phyloP scores from a whole-genome alignment of 306 rosid genomes.

The Malus fusca region DNA sequence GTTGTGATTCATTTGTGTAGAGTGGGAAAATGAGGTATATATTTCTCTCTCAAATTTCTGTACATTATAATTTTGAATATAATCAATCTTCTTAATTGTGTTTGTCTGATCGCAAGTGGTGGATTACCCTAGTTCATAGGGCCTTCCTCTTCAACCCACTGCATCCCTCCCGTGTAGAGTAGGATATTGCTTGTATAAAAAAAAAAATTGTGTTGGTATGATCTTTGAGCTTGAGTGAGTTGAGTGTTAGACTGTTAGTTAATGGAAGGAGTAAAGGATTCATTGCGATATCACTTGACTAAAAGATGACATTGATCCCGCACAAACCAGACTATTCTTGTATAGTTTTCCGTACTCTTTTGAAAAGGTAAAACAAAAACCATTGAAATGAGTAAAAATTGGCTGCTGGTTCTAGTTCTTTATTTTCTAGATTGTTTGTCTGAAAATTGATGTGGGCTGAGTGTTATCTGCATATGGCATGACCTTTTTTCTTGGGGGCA shows the following conservation, averaged over 20 bases:
- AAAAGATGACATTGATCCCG: neutral
- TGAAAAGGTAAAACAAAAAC: neutral
- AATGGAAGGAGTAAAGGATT: neutral
- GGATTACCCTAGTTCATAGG: no score
- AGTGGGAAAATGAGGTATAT: neutral
- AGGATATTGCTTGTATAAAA: no score
- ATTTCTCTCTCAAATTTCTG: neutral
- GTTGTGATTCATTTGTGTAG: constrained; percentile 9
- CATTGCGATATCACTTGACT: neutral
- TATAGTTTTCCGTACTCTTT: neutral
- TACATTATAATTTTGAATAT: neutral
- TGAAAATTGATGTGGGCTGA: neutral
- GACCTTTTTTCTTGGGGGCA: neutral
- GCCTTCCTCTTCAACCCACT: no score
- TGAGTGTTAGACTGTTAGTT: neutral
- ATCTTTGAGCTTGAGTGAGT: neutral
- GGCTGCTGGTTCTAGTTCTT: no score
- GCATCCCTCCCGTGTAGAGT: no score
- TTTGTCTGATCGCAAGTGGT: no score
- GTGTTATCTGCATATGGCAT: neutral
- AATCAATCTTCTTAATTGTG: neutral
- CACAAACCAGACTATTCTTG: neutral
- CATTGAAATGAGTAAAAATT: neutral
- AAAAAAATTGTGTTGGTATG: neutral
- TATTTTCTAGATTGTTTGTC: neutral